phyloP scores from a whole-genome alignment of 2,329 filamentous ascomycete species.

The Fusarium nygamai region DNA sequence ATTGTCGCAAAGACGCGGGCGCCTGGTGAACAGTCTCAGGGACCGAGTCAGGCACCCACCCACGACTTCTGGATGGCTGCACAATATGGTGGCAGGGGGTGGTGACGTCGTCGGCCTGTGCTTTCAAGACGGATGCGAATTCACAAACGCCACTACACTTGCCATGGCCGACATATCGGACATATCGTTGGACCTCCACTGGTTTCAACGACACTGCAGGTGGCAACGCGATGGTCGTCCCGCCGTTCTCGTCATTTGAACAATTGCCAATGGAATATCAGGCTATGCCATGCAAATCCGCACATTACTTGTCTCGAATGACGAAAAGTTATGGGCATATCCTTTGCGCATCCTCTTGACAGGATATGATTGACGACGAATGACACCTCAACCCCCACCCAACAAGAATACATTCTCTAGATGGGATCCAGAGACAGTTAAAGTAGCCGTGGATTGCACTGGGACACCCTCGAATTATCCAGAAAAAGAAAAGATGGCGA shows the following conservation, averaged over 20 bases:
- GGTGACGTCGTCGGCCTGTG: conserved; percentile 35
- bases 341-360: conserved; percentile 23
- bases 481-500: conserved; percentile 23
- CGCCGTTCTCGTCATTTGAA: background rate
- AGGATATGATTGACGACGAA: conserved; percentile 36
- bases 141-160: conserved; percentile 28
- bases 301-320: conserved; percentile 17
- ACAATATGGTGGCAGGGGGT: conserved; percentile 16
- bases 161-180: conserved; percentile 11
- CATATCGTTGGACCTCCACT: background rate
- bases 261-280: background rate
- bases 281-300: conserved; percentile 2
- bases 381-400: conserved; percentile 27
- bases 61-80: conserved; percentile 13
- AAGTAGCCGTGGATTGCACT: background rate
- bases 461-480: conserved; percentile 11
- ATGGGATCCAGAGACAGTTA: conserved; percentile 15
- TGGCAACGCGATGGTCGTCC: conserved; percentile 1
- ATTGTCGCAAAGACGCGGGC: conserved; percentile 16
- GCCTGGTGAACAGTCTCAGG: conserved; percentile 22
- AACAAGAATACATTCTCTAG: conserved; percentile 19
- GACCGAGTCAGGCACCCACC: conserved; percentile 20
- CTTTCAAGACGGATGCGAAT: conserved; percentile 26
- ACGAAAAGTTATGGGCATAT: conserved; percentile 11
- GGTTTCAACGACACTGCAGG: conserved; percentile 2